These are phyloP conservation scores for Exophiala aquamarina DNA, from an alignment of 2,329 filamentous ascomycete species.

Conservation along the genomic window DNA sequence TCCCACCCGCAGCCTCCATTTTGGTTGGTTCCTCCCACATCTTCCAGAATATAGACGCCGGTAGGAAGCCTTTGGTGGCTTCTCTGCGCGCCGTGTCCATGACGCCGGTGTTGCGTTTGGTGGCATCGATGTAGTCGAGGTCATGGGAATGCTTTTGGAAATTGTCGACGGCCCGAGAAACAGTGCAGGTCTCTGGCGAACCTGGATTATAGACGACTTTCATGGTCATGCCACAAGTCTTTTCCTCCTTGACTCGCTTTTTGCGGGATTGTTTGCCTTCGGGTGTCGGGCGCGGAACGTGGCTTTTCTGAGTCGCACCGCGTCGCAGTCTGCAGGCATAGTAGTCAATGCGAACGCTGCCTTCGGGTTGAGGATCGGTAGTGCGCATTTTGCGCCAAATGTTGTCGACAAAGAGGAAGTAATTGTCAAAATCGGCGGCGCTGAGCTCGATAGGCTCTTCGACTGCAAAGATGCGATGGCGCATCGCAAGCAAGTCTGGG, in stretches of 20 bases:
- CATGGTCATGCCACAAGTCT: slow-evolving; percentile 48
- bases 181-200: slow-evolving; percentile 43
- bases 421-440: slow-evolving; percentile 46
- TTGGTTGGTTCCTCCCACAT: slow-evolving; percentile 47
- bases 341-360: slow-evolving; percentile 45
- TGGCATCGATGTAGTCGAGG: slow-evolving; percentile 47
- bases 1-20: slow-evolving; percentile 45
- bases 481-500: slow-evolving; percentile 43
- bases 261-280: slow-evolving; percentile 48
- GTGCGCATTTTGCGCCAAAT: slow-evolving; percentile 49
- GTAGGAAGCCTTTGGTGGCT: slow-evolving; percentile 47
- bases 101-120: slow-evolving; percentile 49
- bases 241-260: slow-evolving; percentile 46
- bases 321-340: slow-evolving; percentile 49
- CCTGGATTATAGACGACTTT: slow-evolving; percentile 47
- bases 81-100: slow-evolving; percentile 48
- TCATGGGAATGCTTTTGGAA: slow-evolving; percentile 45
- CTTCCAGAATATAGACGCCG: slow-evolving; percentile 50
- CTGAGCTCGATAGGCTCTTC: slow-evolving; percentile 48
- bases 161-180: slow-evolving; percentile 42
- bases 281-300: slow-evolving; percentile 39
- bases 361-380: slow-evolving; percentile 27
- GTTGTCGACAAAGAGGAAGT: slow-evolving; percentile 52
- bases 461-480: slow-evolving; percentile 46
- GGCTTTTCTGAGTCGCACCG: slow-evolving; percentile 38